Conservation (phyloP, 306 rosid genomes). For the Pterocarpus macrocarpus region DNA sequence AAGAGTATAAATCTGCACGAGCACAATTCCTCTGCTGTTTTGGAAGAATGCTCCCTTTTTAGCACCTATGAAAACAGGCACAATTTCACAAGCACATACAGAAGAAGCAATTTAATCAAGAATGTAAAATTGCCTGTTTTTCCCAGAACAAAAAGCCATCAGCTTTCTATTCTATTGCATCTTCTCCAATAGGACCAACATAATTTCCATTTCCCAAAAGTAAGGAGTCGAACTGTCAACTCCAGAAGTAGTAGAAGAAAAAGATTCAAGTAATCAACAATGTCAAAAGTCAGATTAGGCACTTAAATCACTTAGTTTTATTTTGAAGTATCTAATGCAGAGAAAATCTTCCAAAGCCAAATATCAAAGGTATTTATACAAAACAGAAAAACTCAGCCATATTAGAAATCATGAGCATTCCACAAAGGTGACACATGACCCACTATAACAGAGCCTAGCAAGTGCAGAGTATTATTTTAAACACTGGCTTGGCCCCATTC, state of each 20-base stretch:
- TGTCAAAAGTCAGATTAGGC: background rate
- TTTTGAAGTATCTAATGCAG: constrained; percentile 1
- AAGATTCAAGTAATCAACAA: background rate
- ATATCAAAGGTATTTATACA: too few relatives aligned
- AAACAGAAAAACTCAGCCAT: background rate
- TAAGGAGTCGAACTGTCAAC: background rate
- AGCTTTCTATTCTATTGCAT: background rate
- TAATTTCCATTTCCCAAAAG: background rate
- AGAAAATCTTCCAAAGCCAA: too few relatives aligned
- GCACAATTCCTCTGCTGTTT: constrained; percentile 64
- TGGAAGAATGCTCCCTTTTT: constrained; percentile 52
- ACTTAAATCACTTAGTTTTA: background rate
- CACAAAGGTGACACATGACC: background rate
- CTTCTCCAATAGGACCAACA: background rate
- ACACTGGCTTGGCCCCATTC: background rate
- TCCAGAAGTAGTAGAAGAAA: background rate
- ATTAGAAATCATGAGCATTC: background rate
- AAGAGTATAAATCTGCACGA: constrained; percentile 57
- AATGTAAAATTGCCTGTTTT: background rate
- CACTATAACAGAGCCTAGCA: background rate
- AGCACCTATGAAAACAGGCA: constrained; percentile 63
- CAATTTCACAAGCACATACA: background rate
- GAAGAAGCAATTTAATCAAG: constrained; percentile 12
- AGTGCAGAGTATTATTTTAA: background rate
- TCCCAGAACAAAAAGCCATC: background rate